Conservation (phyloP, 2,329 filamentous ascomycete species). For the Neofusicoccum umdonicola region DNA sequence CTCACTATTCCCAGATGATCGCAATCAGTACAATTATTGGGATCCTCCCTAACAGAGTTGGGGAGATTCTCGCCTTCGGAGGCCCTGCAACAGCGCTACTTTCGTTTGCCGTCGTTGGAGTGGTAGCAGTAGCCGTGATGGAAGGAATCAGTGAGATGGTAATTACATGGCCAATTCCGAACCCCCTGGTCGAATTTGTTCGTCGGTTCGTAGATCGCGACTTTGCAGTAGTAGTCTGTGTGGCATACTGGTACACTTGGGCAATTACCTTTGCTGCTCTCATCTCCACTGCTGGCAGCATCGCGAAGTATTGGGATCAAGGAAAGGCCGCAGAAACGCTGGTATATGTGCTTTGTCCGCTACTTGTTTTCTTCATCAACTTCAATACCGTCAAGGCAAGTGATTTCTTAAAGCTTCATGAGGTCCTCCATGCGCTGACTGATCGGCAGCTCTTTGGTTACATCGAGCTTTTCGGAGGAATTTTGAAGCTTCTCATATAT, state of each 20-base stretch:
- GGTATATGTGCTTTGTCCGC: conserved; percentile 3
- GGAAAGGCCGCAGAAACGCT: background rate
- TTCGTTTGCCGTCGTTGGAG: conserved; percentile 32
- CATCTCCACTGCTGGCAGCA: conserved; percentile 27
- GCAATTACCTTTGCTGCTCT: conserved; percentile 30
- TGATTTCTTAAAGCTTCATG: background rate
- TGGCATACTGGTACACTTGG: conserved; percentile 38
- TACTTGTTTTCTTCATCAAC: conserved; percentile 14
- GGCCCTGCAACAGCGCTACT: conserved; percentile 34
- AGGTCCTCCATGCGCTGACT: background rate
- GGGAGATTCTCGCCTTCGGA: conserved; percentile 33
- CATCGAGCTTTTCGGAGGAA: conserved; percentile 15
- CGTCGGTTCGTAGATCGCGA: conserved; percentile 38
- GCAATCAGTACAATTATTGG: conserved; percentile 36
- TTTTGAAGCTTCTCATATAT: conserved; percentile 8
- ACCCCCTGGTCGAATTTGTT: conserved; percentile 37
- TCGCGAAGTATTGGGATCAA: conserved; percentile 29
- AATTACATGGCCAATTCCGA: conserved; percentile 38
- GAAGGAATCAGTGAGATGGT: conserved; percentile 41
- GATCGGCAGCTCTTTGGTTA: background rate
- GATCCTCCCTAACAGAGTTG: conserved; percentile 30
- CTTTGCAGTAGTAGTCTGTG: conserved; percentile 34
- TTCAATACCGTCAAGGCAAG: conserved; percentile 9
- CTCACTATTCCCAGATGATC: conserved; percentile 31
- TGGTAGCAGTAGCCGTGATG: conserved; percentile 37